A percentile compares a stretch with the other conserved stretches of the same genome.
These are phyloP conservation scores for Diaporthe sp. DNA, from an alignment of 2,329 filamentous ascomycete genomes.

Conservation along the genomic window DNA sequence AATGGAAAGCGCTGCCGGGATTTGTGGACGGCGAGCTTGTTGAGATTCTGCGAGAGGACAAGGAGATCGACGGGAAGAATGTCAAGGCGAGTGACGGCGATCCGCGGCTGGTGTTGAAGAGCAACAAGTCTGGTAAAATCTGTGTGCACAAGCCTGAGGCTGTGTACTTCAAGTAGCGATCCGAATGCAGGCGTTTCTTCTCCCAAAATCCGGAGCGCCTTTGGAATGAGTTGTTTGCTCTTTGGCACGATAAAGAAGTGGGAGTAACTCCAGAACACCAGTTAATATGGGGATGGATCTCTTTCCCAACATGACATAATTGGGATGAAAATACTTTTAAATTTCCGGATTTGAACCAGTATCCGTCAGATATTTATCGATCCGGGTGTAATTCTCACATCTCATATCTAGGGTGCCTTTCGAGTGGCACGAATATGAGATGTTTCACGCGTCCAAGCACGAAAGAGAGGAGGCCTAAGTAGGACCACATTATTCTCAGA, in stretches of 20 bases:
- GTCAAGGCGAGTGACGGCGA: constrained; percentile 41
- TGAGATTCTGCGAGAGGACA: constrained; percentile 33
- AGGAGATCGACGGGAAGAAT: constrained; percentile 40
- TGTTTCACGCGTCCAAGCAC: fast-evolving
- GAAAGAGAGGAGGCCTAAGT: too few relatives aligned
- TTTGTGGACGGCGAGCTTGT: constrained; percentile 43
- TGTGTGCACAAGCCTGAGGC: constrained; percentile 44
- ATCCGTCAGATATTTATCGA: too few relatives aligned
- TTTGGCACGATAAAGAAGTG: too few relatives aligned
- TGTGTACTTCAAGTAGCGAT: constrained; percentile 50
- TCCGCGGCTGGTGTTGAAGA: constrained; percentile 38
- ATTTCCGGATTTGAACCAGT: fast-evolving
- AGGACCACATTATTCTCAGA: too few relatives aligned
- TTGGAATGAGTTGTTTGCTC: too few relatives aligned
- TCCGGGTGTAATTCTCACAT: too few relatives aligned
- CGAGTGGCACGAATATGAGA: too few relatives aligned
- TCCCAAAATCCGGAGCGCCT: neutral
- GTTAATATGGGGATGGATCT: too few relatives aligned
- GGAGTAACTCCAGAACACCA: too few relatives aligned
- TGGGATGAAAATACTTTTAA: fast-evolving
- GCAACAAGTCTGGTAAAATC: constrained; percentile 39
- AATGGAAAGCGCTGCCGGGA: constrained; percentile 41
- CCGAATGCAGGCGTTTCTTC: too few relatives aligned
- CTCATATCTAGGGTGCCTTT: too few relatives aligned
- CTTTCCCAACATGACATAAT: neutral